Evolutionary conservation across 2,329 filamentous ascomycete species (phyloP).

Genomic region (Apiospora saccharicola): DNA sequence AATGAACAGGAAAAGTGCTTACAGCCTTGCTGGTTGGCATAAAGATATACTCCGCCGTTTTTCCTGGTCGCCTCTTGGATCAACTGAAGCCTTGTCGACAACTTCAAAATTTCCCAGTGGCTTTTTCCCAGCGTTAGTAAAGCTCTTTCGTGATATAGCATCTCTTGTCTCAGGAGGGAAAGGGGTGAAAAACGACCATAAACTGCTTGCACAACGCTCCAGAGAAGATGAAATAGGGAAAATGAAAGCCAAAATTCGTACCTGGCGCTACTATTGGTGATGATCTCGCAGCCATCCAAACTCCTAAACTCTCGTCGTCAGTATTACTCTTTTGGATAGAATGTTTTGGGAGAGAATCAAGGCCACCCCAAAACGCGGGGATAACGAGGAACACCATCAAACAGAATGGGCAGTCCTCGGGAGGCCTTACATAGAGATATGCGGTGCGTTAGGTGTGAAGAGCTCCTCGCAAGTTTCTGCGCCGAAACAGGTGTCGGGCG

Average conservation of each 20-base stretch:
- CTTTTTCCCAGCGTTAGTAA: conserved; percentile 47
- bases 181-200: too few species aligned
- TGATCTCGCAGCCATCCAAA: conserved; percentile 75
- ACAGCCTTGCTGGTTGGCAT: conserved; percentile 67
- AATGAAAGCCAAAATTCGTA: conserved; percentile 48
- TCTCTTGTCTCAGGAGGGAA: too few species aligned
- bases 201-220: too few species aligned
- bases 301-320: conserved; percentile 1
- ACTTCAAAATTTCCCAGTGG: conserved; percentile 54
- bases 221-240: too few species aligned
- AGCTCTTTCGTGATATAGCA: too few species aligned
- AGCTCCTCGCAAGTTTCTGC: conserved; percentile 76
- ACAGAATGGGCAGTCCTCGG: too few species aligned
- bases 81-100: conserved; percentile 67
- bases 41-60: conserved; percentile 53
- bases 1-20: too few species aligned
- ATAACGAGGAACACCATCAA: too few species aligned
- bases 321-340: not conserved
- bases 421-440: conserved; percentile 32
- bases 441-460: conserved; percentile 60
- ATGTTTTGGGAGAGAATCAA: too few species aligned
- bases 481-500: conserved; percentile 33
- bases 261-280: conserved; percentile 73
- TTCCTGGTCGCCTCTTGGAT: conserved; percentile 70
- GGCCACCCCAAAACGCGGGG: too few species aligned